Evolutionary conservation across 148 eudicot species (phyloP), one percentile per base, ranked within the genome.

Genomic region (Rhododendron mucronatum): DNA sequence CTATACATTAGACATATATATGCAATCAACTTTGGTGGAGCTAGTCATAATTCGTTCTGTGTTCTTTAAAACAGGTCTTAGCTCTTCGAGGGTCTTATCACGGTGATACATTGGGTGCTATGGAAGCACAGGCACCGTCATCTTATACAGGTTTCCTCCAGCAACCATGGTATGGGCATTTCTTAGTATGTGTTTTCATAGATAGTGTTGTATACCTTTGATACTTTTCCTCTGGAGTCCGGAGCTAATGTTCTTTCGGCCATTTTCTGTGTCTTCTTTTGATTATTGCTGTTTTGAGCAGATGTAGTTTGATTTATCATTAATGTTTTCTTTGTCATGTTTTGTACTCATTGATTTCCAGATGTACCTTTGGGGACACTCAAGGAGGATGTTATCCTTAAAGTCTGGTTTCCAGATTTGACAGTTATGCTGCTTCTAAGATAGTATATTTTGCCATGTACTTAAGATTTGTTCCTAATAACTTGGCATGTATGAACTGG

Each of bases 71-170:
- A 82, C 85, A 97, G 99, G 99, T 97, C 33, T 81, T 97, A 84
- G 99, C 96, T 84, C 98, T 97, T 80, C 92, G 84, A 86, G 99
- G 99, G 87, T 95, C 98, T 84, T 97, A 97, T 88, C 99, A 97
- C 86, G 99, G 99, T 88, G 99, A 97, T 89, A 97, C 99, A 41
- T 91, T 97, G 89, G 99, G 99, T 78, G 99, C 99, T 44, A 97
- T 97, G 99, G 99, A 97, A 92, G 99, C 99, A 61, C 99, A 95
- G 85, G 95, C 99, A 81, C 98, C 99, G 51, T 95, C 99, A 44
- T 87, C 93, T 61, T 97, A 92, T 84, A 97, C 99, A 41, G 96
- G 98, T 45, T 89, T 95, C 92, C 95, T 93, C 88, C 99, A 97
- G 88, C 99, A 97, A 91, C 99, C 99, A 82, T 97, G 99, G 99